Evolutionary conservation across 257 asterid genomes (phyloP).

Genomic region (Penstemon davidsonii): DNA sequence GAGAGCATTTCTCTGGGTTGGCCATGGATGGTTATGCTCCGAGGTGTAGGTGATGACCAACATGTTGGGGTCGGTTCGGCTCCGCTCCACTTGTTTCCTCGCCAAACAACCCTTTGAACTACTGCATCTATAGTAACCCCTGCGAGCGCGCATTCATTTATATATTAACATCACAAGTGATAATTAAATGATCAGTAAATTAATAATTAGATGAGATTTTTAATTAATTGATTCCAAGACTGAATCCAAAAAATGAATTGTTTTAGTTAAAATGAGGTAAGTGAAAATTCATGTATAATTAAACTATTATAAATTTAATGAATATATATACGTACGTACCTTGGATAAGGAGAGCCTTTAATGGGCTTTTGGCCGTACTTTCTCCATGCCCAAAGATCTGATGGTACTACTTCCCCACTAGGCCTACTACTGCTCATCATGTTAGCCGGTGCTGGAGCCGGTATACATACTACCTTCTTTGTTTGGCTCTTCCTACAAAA

Average conservation of each 20-base stretch:
- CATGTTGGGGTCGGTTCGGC: conserved; percentile 95
- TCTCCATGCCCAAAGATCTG: conserved; percentile 70
- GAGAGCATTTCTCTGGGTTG: conserved; percentile 87
- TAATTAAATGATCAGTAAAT: too few relatives aligned
- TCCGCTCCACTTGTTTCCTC: conserved; percentile 92
- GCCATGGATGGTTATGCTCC: conserved; percentile 98
- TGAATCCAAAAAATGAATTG: background rate
- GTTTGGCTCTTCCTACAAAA: conserved; percentile 72
- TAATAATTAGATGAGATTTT: too few relatives aligned
- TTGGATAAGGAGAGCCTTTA: conserved; percentile 67
- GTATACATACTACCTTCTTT: conserved; percentile 77
- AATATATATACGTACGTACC: conserved; percentile 20
- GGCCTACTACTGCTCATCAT: conserved; percentile 33
- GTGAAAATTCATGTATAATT: background rate
- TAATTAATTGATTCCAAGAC: too few relatives aligned
- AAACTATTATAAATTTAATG: too few relatives aligned
- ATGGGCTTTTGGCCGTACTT: conserved; percentile 68
- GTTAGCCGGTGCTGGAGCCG: conserved; percentile 54
- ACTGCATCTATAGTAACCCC: conserved; percentile 97
- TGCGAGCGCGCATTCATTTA: conserved; percentile 24
- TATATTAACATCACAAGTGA: background rate
- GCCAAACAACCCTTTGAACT: conserved; percentile 97
- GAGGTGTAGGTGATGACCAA: conserved; percentile 88
- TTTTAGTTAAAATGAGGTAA: background rate
- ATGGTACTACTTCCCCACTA: conserved; percentile 60